Evolutionary conservation across 805 yeast species (phyloP).

Genomic region (Hanseniaspora nectarophila): DNA sequence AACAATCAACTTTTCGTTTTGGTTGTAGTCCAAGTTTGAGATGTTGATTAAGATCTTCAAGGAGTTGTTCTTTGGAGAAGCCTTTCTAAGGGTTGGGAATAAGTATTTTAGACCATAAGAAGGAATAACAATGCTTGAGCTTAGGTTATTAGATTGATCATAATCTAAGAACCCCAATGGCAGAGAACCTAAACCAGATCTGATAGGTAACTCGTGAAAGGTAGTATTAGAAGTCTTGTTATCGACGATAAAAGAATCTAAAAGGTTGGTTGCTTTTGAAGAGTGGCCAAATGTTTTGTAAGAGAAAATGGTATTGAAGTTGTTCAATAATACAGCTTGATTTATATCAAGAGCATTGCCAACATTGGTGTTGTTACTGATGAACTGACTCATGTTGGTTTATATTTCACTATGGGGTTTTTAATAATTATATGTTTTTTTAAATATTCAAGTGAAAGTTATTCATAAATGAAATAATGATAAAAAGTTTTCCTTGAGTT

Average conservation of each 20-base stretch:
- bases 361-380: slow-evolving; percentile 29
- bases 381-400: neutral
- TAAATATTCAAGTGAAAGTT: no score
- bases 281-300: slow-evolving; percentile 58
- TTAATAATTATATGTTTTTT: no score
- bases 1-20: slow-evolving; percentile 35
- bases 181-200: slow-evolving; percentile 74
- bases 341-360: slow-evolving; percentile 46
- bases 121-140: slow-evolving; percentile 44
- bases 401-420: no score
- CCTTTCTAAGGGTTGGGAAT: slow-evolving; percentile 44
- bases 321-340: slow-evolving; percentile 42
- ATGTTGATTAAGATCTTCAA: slow-evolving; percentile 57
- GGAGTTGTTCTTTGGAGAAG: slow-evolving; percentile 26
- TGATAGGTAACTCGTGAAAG: slow-evolving; percentile 44
- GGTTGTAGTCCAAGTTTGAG: slow-evolving; percentile 65
- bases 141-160: slow-evolving; percentile 22
- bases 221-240: slow-evolving; percentile 14
- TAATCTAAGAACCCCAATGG: slow-evolving; percentile 56
- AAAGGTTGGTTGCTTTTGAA: slow-evolving; percentile 29
- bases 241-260: slow-evolving; percentile 42
- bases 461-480: no score
- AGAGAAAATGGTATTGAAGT: slow-evolving; percentile 47
- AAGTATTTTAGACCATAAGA: slow-evolving; percentile 58
- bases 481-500: no score